phyloP scores from a whole-genome alignment of 176 grass and related monocot species.

The Musa troglodytarum region DNA sequence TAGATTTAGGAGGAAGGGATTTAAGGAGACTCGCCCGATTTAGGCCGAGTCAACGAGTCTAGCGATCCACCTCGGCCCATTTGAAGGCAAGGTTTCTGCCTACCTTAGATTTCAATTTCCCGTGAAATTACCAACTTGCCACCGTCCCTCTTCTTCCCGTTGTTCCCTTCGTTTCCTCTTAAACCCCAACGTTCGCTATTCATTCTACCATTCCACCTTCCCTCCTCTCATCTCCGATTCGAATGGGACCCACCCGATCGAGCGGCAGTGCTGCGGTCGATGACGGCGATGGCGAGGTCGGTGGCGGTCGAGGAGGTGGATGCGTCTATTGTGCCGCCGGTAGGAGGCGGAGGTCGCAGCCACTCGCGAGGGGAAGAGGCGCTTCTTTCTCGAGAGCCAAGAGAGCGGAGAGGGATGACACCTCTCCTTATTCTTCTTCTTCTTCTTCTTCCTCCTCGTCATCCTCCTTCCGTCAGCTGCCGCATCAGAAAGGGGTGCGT shows the following conservation, averaged over 20 bases:
- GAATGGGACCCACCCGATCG: neutral
- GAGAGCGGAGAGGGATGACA: neutral
- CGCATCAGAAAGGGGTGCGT: slow-evolving; percentile 20
- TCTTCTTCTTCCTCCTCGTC: neutral
- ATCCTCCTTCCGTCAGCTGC: neutral
- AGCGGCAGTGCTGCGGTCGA: neutral
- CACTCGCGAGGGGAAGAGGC: neutral
- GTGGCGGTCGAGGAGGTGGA: neutral
- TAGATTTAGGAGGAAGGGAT: no score
- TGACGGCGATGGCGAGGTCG: neutral
- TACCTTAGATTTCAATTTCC: no score
- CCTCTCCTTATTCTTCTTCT: neutral
- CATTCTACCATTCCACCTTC: neutral
- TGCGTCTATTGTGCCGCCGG: neutral
- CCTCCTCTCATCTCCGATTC: neutral
- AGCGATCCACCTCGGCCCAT: no score
- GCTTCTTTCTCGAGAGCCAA: neutral
- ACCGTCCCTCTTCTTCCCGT: no score
- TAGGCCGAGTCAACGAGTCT: no score
- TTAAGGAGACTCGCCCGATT: no score
- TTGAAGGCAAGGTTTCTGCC: no score
- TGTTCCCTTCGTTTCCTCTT: no score
- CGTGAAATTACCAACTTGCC: no score
- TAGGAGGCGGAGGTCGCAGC: neutral
- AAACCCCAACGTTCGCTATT: no score